These are phyloP conservation scores for Thelephora aurantiotincta DNA, from an alignment of 768 basidiomycete genomes.

Conservation along the genomic window DNA sequence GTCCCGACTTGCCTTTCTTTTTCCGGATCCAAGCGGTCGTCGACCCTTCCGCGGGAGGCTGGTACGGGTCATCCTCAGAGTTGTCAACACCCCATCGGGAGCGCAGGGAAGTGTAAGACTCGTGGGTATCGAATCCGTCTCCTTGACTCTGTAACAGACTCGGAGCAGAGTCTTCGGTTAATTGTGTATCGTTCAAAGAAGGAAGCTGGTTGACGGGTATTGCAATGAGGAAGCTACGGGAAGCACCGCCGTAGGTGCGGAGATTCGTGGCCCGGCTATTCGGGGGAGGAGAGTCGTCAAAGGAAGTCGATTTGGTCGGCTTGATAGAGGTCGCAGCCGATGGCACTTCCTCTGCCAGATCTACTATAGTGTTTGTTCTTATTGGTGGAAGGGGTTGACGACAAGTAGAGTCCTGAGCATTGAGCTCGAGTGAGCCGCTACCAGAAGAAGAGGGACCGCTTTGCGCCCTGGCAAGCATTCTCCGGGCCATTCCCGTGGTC, in stretches of 20 bases:
- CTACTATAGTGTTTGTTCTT: slow-evolving; percentile 10
- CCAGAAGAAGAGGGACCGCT: slow-evolving; percentile 41
- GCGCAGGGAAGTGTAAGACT: slow-evolving; percentile 64
- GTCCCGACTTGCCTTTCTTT: slow-evolving; percentile 16
- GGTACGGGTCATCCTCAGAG: slow-evolving; percentile 57
- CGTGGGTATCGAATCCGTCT: slow-evolving; percentile 39
- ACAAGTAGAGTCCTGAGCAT: slow-evolving; percentile 4
- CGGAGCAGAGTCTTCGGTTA: background rate
- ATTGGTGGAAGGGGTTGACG: slow-evolving; percentile 8
- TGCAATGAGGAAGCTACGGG: slow-evolving; percentile 67
- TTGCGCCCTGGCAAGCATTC: slow-evolving; percentile 58
- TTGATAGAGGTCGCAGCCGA: slow-evolving; percentile 6
- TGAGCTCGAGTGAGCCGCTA: slow-evolving; percentile 13
- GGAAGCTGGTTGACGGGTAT: slow-evolving; percentile 25
- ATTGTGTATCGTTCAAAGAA: background rate
- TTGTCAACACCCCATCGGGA: slow-evolving; percentile 72
- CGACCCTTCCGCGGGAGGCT: slow-evolving; percentile 10
- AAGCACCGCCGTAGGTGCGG: slow-evolving; percentile 56
- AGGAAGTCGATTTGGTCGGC: slow-evolving; percentile 3
- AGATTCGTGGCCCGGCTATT: background rate
- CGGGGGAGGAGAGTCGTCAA: background rate
- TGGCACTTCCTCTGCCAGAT: slow-evolving; percentile 8
- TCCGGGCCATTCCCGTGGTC: slow-evolving; percentile 32
- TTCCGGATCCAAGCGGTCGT: slow-evolving; percentile 12
- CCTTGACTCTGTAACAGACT: slow-evolving; percentile 17